Percentiles rank a stretch among this genome's conserved stretches.
These are phyloP conservation scores for Stephanocyclus meneghinianus DNA, from an alignment of 352 stramenopile species.

Conservation along the genomic window DNA sequence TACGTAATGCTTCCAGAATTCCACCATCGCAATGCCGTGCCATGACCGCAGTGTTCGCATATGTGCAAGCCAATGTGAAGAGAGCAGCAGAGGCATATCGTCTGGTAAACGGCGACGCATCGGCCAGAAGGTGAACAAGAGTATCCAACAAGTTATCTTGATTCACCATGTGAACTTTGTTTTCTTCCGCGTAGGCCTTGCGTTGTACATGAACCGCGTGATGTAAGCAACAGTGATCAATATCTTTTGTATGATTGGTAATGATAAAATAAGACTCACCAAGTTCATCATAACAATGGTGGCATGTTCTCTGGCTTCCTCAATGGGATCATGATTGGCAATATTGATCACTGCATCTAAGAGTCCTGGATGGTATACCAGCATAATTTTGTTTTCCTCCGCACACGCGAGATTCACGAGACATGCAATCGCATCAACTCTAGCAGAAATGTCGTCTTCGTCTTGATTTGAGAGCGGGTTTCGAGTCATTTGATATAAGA, in stretches of 20 bases:
- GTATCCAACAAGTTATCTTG: slow-evolving; percentile 60
- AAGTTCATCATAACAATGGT: slow-evolving; percentile 69
- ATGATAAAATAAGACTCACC: slow-evolving; percentile 19
- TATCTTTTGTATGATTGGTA: neutral
- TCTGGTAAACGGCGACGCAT: slow-evolving; percentile 61
- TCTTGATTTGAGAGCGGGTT: slow-evolving; percentile 28
- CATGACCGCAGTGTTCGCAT: slow-evolving; percentile 59
- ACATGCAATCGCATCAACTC: slow-evolving; percentile 55
- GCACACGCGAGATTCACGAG: slow-evolving; percentile 60
- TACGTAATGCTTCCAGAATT: slow-evolving; percentile 55
- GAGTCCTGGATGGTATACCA: slow-evolving; percentile 53
- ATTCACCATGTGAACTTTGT: slow-evolving; percentile 63
- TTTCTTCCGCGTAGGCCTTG: slow-evolving; percentile 62
- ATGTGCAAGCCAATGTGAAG: slow-evolving; percentile 66
- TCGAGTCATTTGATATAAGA: slow-evolving; percentile 52
- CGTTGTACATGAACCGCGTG: neutral
- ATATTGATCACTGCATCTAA: slow-evolving; percentile 57
- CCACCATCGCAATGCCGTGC: slow-evolving; percentile 54
- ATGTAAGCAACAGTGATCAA: neutral
- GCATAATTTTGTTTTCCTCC: slow-evolving; percentile 59
- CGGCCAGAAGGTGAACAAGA: slow-evolving; percentile 51
- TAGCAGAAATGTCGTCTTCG: slow-evolving; percentile 42
- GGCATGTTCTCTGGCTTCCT: slow-evolving; percentile 60
- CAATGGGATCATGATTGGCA: slow-evolving; percentile 54
- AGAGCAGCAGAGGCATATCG: slow-evolving; percentile 61